phyloP scores from a whole-genome alignment of 768 basidiomycete species.

The Rhizopogon vesiculosus region DNA sequence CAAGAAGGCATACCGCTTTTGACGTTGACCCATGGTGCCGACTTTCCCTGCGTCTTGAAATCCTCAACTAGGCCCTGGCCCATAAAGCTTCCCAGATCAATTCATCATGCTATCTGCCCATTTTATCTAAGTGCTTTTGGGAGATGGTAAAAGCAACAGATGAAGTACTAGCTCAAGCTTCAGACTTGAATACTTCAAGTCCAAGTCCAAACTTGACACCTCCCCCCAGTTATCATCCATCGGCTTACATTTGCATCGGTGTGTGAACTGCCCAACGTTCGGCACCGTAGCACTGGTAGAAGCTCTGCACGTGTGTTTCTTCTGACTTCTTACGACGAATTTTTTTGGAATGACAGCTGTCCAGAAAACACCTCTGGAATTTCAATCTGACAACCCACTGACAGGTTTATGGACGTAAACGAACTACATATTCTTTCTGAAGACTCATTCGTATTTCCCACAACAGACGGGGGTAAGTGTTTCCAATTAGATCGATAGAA shows the following conservation, averaged over 20 bases:
- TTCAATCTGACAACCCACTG: not conserved
- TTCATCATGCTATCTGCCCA: not conserved
- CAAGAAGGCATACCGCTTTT: not conserved
- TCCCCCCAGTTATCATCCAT: not conserved
- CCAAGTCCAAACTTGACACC: not conserved
- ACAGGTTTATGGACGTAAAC: not conserved
- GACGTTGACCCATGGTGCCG: too few relatives aligned
- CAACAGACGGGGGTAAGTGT: not conserved
- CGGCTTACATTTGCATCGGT: not conserved
- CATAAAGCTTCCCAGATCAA: not conserved
- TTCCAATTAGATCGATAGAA: not conserved
- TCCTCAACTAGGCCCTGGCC: not conserved
- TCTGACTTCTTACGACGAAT: not conserved
- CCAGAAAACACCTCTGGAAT: not conserved
- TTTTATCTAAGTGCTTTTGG: not conserved
- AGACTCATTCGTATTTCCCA: not conserved
- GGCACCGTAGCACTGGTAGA: not conserved
- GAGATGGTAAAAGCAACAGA: not conserved
- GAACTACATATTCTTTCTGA: not conserved
- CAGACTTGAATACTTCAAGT: too few relatives aligned
- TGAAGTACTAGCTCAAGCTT: not conserved
- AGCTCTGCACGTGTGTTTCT: not conserved
- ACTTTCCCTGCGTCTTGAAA: not conserved
- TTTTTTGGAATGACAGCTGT: not conserved
- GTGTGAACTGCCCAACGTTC: not conserved